A percentile compares a stretch with the other conserved stretches of the same genome.
phyloP scores from a whole-genome alignment of 106 monocot genomes.

The Alisma plantagoaquatica region DNA sequence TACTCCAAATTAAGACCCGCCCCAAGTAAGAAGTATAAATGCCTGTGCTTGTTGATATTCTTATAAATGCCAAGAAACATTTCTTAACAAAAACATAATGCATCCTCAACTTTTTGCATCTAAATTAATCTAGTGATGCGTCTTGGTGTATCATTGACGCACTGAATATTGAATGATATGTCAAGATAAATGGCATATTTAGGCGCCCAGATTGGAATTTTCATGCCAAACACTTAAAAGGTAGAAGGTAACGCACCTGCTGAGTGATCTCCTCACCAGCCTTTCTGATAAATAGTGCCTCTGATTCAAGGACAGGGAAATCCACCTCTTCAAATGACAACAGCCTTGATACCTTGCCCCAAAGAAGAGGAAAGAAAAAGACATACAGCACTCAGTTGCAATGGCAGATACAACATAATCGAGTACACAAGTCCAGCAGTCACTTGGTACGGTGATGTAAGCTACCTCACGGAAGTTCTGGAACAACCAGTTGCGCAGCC shows the following conservation, averaged over 20 bases:
- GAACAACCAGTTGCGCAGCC: conserved; percentile 85
- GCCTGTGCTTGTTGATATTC: no score
- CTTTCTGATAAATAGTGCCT: conserved; percentile 91
- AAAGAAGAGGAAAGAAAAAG: conserved; percentile 12
- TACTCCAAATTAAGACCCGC: no score
- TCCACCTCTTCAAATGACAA: conserved; percentile 94
- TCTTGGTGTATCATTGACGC: no score
- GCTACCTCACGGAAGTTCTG: conserved; percentile 88
- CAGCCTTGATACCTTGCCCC: conserved; percentile 62
- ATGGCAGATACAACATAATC: neutral
- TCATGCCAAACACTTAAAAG: no score
- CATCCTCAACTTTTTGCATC: neutral
- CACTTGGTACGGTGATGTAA: neutral
- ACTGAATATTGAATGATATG: neutral
- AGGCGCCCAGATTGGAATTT: no score
- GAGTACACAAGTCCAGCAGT: neutral
- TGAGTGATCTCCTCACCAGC: conserved; percentile 98
- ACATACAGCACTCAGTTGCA: conserved; percentile 1
- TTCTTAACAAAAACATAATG: neutral
- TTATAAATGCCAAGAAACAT: neutral
- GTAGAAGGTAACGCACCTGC: conserved; percentile 36
- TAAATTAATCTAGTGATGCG: neutral
- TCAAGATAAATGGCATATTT: neutral
- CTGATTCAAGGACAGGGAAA: conserved; percentile 95
- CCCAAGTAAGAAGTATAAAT: no score